Evolutionary conservation across 192 early-diverging fungal genomes (phyloP).

Genomic region (Endogone sp.): DNA sequence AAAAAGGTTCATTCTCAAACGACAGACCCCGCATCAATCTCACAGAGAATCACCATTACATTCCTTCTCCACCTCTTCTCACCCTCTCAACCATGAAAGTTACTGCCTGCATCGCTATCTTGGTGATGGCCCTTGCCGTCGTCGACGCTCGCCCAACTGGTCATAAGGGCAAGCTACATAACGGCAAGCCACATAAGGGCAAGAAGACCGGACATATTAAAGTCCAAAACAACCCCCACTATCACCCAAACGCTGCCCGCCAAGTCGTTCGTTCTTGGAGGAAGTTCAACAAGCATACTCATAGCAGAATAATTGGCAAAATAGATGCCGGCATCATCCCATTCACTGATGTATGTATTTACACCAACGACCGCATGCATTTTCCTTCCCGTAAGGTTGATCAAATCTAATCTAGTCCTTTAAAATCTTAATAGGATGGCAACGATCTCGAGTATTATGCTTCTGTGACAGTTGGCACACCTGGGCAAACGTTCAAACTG

Average conservation of each 20-base stretch:
- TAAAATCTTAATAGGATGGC: background rate
- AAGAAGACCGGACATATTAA: background rate
- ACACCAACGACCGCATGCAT: background rate
- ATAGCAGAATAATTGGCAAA: background rate
- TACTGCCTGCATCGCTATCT: conserved; percentile 12
- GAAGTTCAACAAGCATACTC: background rate
- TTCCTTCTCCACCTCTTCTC: conserved; percentile 6
- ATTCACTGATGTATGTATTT: background rate
- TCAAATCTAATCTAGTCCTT: background rate
- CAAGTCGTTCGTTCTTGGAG: background rate
- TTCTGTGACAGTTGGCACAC: conserved; percentile 47
- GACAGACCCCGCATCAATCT: too few species aligned
- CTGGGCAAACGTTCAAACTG: conserved; percentile 53
- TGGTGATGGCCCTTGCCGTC: conserved; percentile 3
- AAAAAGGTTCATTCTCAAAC: too few species aligned
- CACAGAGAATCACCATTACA: background rate
- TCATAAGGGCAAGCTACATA: background rate
- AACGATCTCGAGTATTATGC: conserved; percentile 51
- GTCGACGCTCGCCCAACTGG: conserved; percentile 10
- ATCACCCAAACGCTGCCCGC: background rate
- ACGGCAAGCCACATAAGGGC: background rate
- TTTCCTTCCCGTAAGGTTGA: too few species aligned
- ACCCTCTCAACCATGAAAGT: conserved; percentile 17
- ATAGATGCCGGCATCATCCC: background rate
- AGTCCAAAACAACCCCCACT: background rate